phyloP scores from a whole-genome alignment of 148 eudicot species.

The Diospyros kaki region DNA sequence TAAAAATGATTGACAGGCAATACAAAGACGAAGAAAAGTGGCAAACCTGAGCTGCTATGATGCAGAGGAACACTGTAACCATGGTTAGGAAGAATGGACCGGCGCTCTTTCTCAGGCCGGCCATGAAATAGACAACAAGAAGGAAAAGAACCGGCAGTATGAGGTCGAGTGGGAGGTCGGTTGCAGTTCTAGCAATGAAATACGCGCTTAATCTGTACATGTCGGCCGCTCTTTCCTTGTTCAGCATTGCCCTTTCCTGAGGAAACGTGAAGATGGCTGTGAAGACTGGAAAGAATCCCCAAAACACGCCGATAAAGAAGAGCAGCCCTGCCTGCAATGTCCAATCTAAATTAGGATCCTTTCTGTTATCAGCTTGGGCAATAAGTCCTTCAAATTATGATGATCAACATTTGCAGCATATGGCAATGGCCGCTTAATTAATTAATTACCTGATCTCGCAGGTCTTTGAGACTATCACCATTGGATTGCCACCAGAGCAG shows the following conservation, averaged over 20 bases:
- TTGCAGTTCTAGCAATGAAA: slow-evolving; percentile 59
- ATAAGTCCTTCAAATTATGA: background rate
- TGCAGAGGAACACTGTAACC: slow-evolving; percentile 20
- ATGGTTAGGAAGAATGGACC: slow-evolving; percentile 39
- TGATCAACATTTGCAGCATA: no score
- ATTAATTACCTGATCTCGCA: slow-evolving; percentile 71
- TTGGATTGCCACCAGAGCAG: slow-evolving; percentile 95
- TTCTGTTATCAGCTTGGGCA: background rate
- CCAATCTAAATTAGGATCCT: background rate
- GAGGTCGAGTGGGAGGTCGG: slow-evolving; percentile 72
- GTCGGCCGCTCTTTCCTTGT: slow-evolving; percentile 61
- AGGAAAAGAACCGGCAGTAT: slow-evolving; percentile 59
- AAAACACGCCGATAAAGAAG: slow-evolving; percentile 61
- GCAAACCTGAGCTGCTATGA: slow-evolving; percentile 47
- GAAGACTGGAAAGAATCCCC: slow-evolving; percentile 75
- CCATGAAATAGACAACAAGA: slow-evolving; percentile 67
- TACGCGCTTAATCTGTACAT: slow-evolving; percentile 75
- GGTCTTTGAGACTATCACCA: slow-evolving; percentile 41
- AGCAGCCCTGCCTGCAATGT: slow-evolving; percentile 55
- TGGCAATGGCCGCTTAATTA: background rate
- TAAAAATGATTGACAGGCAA: no score
- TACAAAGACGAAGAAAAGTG: background rate
- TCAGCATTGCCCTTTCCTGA: slow-evolving; percentile 72
- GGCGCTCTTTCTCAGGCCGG: slow-evolving; percentile 42
- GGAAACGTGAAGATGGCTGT: slow-evolving; percentile 77